Conservation (phyloP, 2,329 filamentous ascomycete genomes). For the Calonectria montana region DNA sequence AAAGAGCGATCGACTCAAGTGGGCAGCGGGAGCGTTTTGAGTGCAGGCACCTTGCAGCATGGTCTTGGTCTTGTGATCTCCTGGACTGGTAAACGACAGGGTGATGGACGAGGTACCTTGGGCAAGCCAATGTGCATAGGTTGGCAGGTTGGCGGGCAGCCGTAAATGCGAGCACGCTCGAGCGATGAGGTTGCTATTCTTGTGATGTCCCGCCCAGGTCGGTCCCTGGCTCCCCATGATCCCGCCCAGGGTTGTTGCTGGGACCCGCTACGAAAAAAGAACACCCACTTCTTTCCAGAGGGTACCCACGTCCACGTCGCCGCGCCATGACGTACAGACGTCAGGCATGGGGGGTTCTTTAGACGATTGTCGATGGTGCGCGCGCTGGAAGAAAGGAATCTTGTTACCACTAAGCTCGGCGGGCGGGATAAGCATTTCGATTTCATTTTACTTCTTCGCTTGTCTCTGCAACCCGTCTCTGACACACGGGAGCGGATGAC, state of each 20-base stretch:
- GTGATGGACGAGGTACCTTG: not conserved
- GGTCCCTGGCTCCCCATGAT: slow-evolving; percentile 1
- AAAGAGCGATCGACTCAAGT: not conserved
- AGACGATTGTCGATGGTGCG: not conserved
- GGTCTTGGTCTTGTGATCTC: not conserved
- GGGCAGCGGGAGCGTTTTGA: not conserved
- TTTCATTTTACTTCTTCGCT: not conserved
- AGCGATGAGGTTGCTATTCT: not conserved
- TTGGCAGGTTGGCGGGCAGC: not conserved
- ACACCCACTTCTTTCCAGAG: not conserved
- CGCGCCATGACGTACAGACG: slow-evolving; percentile 22
- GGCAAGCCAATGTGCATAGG: not conserved
- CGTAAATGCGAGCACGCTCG: not conserved
- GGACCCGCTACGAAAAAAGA: slow-evolving; percentile 2
- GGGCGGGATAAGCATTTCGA: not conserved
- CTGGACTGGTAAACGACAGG: not conserved
- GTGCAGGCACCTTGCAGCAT: not conserved
- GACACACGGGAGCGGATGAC: slow-evolving; percentile 2
- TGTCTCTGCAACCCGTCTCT: not conserved
- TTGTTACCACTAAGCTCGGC: not conserved
- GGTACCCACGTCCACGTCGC: slow-evolving; percentile 12
- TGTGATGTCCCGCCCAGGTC: not conserved
- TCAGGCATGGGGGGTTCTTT: not conserved
- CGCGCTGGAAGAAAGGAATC: not conserved
- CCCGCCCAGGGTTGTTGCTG: slow-evolving; percentile 2